Evolutionary conservation across 1,139 yeast species (phyloP), one percentile per base, ranked within the genome.

Genomic region (Geotrichum citri-aurantii): DNA sequence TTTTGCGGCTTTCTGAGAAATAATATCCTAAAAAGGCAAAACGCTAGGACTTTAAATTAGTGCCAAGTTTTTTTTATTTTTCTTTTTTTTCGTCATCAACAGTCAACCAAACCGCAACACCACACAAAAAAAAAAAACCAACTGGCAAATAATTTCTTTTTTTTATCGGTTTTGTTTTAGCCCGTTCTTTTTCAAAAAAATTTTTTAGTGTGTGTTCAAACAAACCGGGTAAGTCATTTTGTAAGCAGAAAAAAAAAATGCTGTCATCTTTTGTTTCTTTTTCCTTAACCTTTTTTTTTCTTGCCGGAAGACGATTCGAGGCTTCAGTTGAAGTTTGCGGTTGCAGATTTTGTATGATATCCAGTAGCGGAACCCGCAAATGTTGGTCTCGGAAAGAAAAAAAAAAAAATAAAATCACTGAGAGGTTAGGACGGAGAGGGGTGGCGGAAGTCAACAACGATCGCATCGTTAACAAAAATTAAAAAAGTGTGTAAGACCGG

Each of bases 11-110:
- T 49, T 33, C 26, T 21, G 14, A 8, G 5, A 33, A 12, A n/a
- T 6, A 14, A 2, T 50, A 14, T 37, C 24, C 24, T 21, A 23
- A 51, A 40, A 19, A 1, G 14, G 37, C 17, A 29, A 27, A 26
- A n/a, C 7, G 7, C 7, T 17, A 44, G 12, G 48, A 50, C 47
- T 17, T 46, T 50, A 50, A 37, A 23, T 50, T 24, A 17, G 47
- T 50, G 53, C 53, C 53, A 50, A 50, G 53, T 37, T 50, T 50
- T 40, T 33, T 17, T 8, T n/a, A 4, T 26, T 33, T 11, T 33
- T 33, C 12, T 14, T 11, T 3, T 33, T 11, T 12, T 12, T 19
- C 7, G 7, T 37, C 21, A n/a, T 17, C 10, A 17, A n/a, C 17
- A 8, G 44, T 3, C 21, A n/a, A 5, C 44, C 21, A n/a, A 5